Evolutionary conservation across 2,329 filamentous ascomycete genomes (phyloP), one percentile per base, ranked within the genome.

Genomic region (Cytospora mali): DNA sequence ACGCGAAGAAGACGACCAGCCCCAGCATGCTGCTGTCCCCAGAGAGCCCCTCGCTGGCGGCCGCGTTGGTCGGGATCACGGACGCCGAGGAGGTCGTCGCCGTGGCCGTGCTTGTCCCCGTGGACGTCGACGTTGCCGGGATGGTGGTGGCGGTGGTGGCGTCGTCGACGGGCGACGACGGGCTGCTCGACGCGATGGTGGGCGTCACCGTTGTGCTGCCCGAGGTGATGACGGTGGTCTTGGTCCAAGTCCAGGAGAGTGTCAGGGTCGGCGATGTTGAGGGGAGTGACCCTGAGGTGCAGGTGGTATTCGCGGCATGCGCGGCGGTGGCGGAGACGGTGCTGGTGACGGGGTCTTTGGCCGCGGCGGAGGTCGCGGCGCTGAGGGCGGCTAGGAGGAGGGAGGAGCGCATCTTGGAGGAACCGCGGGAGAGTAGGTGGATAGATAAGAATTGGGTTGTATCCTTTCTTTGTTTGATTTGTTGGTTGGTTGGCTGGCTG

Each of bases 21-120:
- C 63, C 63, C 61, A 65, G 23, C 63, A 65, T 59, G 63, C 63
- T 65, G 63, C 63, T 54, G 7, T 65, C 63, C 21, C 60, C 58
- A 3, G 63, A 27, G 31, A 65, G 53, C 23, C 63, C 63, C 42
- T 65, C 63, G 18, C 49, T 56, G 6, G 52, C 28, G 0, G 63
- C 48, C 1, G 63, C 60, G 2, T 54, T 49, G 4, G 56, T 48
- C 13, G 31, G 28, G n/a, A 48, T 35, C 9, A 14, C 48, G n/a
- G 46, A 21, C 6, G 56, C 13, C 1, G 39, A 49, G 10, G 61
- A 48, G 25, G 48, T 27, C 2, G 62, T 25, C 10, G 54, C 25
- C 16, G 33, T 39, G 10, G 11, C 25, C 25, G 29, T 46, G 16
- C 14, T 31, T n/a, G 29, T 39, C 9, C 1, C 23, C 42, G 42